Evolutionary conservation across 495 filamentous ascomycete species (phyloP).

Genomic region (Neurospora sp.): DNA sequence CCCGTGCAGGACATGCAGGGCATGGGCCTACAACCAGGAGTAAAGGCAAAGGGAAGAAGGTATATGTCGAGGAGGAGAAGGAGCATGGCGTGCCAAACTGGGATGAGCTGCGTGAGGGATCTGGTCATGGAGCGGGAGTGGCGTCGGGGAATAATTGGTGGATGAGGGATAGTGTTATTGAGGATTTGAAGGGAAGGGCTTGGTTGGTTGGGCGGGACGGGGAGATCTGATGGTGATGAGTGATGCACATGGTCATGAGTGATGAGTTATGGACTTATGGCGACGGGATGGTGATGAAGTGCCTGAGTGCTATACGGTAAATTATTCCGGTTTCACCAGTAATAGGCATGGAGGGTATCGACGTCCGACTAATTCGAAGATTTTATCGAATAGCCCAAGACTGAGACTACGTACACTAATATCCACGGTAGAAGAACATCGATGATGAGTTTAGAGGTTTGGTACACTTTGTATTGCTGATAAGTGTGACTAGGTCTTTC

Average conservation of each 20-base stretch:
- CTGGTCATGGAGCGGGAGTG: background rate
- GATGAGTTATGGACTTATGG: background rate
- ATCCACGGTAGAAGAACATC: background rate
- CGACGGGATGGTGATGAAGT: too few species aligned
- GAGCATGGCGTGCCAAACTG: conserved; percentile 1
- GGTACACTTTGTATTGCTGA: background rate
- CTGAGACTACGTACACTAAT: background rate
- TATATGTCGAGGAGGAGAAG: conserved; percentile 11
- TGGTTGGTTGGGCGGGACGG: conserved; percentile 37
- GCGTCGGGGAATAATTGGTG: conserved; percentile 31
- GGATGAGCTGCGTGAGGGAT: background rate
- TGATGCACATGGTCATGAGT: background rate
- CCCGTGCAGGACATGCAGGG: background rate
- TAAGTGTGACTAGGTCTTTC: background rate
- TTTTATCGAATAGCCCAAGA: background rate
- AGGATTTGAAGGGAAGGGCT: conserved; percentile 44
- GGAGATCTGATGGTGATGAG: background rate
- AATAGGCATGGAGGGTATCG: too few species aligned
- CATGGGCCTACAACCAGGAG: conserved; percentile 9
- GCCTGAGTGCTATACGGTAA: too few species aligned
- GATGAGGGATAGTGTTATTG: conserved; percentile 43
- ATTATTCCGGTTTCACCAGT: too few species aligned
- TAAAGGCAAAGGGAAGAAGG: conserved; percentile 23
- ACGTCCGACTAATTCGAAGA: background rate
- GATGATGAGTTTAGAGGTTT: background rate